Evolutionary conservation across 345 rosid species (phyloP), one percentile per base, ranked within the genome.

Genomic region (Aquilaria sinensis): DNA sequence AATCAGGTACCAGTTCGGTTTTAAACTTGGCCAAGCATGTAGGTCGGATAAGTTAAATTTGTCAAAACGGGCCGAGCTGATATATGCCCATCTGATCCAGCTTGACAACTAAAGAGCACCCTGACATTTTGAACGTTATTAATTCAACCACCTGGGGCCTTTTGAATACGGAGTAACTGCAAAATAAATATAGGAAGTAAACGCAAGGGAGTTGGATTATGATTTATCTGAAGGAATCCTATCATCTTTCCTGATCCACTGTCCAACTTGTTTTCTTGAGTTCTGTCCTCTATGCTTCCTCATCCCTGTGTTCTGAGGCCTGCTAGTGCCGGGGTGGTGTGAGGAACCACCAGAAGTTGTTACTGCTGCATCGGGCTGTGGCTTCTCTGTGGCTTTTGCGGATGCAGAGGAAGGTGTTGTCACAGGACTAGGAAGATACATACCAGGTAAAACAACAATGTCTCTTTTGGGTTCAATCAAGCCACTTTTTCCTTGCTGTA

Each of bases 401-500:
- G 69, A 31, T 16, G 73, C 46, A 31, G 75, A 32, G 49, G 79
- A 5, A 3, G 79, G 62, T 10, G 8, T 4, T 9, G 70, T 12
- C 14, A 68, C 67, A 30, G 83, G 76, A 9, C 55, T 85, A 37
- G 86, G 84, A 71, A 90, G 85, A 80, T 74, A 84, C 88, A 87
- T 84, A 61, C 91, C 93, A 2, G 96, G 93, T 66, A 77, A 70
- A 51, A 89, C 90, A 1, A 75, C 76, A 45, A 81, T 47, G 58
- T 73, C 78, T 61, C 66, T 79, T 74, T 81, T 84, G 9, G 78
- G 84, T 71, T 90, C 90, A 60, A 87, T 85, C 56, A 89, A 51
- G 60, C 97, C 93, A 9, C 81, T 74, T 7, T 67, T 84, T 57
- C 83, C 96, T 75, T 84, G 71, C 67, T 92, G 98, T 10, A 67